Conservation (phyloP, 164 flowering plant genomes). For the Stephania yunnanensis region DNA sequence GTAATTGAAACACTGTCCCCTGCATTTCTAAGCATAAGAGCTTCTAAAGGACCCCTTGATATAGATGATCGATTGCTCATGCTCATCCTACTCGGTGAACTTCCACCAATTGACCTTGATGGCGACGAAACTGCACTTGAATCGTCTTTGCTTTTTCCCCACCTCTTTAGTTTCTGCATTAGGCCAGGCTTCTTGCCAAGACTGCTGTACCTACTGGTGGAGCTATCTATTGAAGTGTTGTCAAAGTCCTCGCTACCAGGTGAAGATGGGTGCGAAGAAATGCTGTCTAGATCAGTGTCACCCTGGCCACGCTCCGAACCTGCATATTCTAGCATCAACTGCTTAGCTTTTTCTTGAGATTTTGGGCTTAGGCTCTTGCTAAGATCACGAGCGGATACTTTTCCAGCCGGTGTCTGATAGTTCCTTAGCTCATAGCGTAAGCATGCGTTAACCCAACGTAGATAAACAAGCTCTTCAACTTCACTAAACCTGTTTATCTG, state of each 20-base stretch:
- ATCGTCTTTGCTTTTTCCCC: conserved; percentile 90
- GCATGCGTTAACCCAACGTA: conserved; percentile 99
- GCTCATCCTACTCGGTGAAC: conserved; percentile 62
- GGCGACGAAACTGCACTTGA: conserved; percentile 69
- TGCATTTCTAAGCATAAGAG: conserved; percentile 83
- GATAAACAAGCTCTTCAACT: conserved; percentile 95
- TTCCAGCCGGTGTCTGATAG: conserved; percentile 77
- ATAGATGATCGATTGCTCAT: conserved; percentile 39
- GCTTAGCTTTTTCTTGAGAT: conserved; percentile 86
- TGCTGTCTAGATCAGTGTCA: conserved; percentile 86
- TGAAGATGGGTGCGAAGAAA: conserved; percentile 77
- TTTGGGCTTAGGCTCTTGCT: conserved; percentile 79
- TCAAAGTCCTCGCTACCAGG: conserved; percentile 97
- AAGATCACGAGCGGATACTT: conserved; percentile 84
- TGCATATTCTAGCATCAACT: conserved; percentile 84
- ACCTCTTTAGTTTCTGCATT: conserved; percentile 84
- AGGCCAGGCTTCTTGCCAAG: conserved; percentile 69
- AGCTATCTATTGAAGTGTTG: conserved; percentile 81
- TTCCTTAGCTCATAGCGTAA: conserved; percentile 81
- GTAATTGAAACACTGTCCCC: conserved; percentile 84
- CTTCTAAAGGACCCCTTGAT: conserved; percentile 75
- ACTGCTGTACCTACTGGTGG: conserved; percentile 60
- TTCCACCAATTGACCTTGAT: conserved; percentile 62
- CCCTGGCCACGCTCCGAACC: conserved; percentile 95
- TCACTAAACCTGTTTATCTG: conserved; percentile 95